These are phyloP conservation scores for Microcyclospora pomicola DNA, from an alignment of 2,329 filamentous ascomycete species.

Conservation along the genomic window DNA sequence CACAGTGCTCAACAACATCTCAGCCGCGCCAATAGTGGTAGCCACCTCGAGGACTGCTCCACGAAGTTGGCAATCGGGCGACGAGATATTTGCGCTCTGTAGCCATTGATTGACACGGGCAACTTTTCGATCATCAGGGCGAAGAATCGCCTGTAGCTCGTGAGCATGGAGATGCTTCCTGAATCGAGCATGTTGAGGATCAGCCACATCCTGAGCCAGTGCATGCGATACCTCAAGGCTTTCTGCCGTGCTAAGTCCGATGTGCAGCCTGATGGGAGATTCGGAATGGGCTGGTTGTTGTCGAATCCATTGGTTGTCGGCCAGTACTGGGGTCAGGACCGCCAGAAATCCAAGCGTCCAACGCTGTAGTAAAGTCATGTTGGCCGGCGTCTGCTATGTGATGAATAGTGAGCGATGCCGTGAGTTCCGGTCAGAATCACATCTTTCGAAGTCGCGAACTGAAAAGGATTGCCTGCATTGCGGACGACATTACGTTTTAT, in stretches of 20 bases:
- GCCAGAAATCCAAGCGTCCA: too few species aligned
- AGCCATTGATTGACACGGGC: slow-evolving; percentile 2
- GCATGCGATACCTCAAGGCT: neutral
- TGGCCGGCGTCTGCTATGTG: too few species aligned
- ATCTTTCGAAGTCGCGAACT: too few species aligned
- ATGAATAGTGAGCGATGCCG: too few species aligned
- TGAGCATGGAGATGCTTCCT: neutral
- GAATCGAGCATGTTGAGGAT: neutral
- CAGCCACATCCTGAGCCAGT: neutral
- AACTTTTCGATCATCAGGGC: neutral
- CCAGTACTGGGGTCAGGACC: too few species aligned
- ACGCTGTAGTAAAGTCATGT: too few species aligned
- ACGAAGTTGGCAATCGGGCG: slow-evolving; percentile 3
- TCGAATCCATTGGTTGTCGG: neutral
- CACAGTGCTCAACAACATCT: slow-evolving; percentile 11
- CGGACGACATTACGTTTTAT: too few species aligned
- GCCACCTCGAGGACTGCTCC: slow-evolving; percentile 10
- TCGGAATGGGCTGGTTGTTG: neutral
- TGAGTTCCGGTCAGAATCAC: too few species aligned
- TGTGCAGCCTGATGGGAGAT: slow-evolving; percentile 1
- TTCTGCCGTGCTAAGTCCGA: neutral
- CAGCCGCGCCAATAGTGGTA: slow-evolving; percentile 8
- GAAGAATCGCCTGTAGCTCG: neutral
- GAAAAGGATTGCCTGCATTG: too few species aligned
- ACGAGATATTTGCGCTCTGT: slow-evolving; percentile 7